Evolutionary conservation across 352 stramenopile species (phyloP), one percentile per base, ranked within the genome.

Genomic region (Detonula confervacea): DNA sequence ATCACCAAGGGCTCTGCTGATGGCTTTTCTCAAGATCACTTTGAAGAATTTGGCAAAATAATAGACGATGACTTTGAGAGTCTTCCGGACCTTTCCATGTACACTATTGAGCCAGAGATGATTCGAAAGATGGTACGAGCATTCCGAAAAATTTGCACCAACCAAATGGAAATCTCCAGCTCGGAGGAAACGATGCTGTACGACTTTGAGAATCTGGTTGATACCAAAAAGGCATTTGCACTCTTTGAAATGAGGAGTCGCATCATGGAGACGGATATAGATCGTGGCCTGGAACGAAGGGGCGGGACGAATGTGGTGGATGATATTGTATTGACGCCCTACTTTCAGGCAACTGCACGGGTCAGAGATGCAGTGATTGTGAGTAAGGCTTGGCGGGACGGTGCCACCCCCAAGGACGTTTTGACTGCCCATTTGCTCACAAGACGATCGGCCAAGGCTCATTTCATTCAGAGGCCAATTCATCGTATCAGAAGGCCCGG

Each of bases 231-330:
- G 51, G 77, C 81, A 20, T 94, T 94, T 84, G 89, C 89, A 25
- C 64, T 94, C 0, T 88, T 88, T 64, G 89, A 94, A 81, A 93
- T 94, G 87, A 77, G 89, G 68, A 93, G 87, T 82, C 85, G 89
- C 14, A 94, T 94, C 46, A 94, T 94, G 89, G 87, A 93, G 67
- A 93, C 86, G 33, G 89, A 94, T 70, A 92, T 94, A 59, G 89
- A 94, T 75, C 79, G 89, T 30, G 87, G 89, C 12, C 69, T 94
- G 47, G 89, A 92, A 37, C 67, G 89, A 56, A 78, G 77, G 39
- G 89, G 89, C 51, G 87, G 89, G 52, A 93, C 89, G 0, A 83
- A 84, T 27, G 73, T 87, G 3, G 87, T 93, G 0, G 89, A 94
- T 76, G 89, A 94, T 69, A 82, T 92, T 57, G 86, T 93, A 2